Evolutionary conservation across 495 filamentous ascomycete genomes (phyloP), one percentile per base, ranked within the genome.

Genomic region (Lophiostoma macrostomum): DNA sequence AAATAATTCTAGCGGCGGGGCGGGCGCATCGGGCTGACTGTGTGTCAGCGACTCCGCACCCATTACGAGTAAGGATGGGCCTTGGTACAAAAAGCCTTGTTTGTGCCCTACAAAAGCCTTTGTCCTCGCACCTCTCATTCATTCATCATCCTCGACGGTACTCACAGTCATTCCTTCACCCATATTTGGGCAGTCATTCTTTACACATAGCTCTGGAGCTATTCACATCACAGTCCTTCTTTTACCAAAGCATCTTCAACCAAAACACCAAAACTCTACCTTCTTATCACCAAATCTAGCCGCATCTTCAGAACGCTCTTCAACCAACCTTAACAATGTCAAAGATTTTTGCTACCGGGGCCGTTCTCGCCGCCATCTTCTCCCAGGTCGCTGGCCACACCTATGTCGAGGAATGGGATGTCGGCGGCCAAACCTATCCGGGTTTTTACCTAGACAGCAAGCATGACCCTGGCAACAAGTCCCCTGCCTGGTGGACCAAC

Each of bases 401-500:
- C 18, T 25, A n/a, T 12, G 43, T 47, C 27, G 29, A 47, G 22
- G 29, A 31, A 34, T 31, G 16, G 13, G 29, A 31, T 12, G 22
- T 28, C 14, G 28, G 28, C 29, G 43, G 43, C 12, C 13, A 30
- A 7, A 32, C 43, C 18, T 47, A 47, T 14, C 4, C 27, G 5
- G 43, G 43, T 23, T 47, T 29, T 29, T 34, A 34, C 43, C 14
- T 23, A 12, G 43, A 14, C 27, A 32, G 13, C 43, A 47, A 47
- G 22, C 4, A 5, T 8, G 43, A 47, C 16, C 30, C 28, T 10
- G 27, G 28, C 10, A 32, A 31, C 43, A 10, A 34, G 4, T 47
- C 43, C 5, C 43, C 43, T 5, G 43, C 43, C 16, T 47, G 43
- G 43, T 47, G 25, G 28, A 47, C 43, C 27, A 47, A 47, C 43